Percentiles rank a stretch among this genome's conserved stretches.
phyloP scores from a whole-genome alignment of 2,329 filamentous ascomycete species.

The Verticillium nubilum region DNA sequence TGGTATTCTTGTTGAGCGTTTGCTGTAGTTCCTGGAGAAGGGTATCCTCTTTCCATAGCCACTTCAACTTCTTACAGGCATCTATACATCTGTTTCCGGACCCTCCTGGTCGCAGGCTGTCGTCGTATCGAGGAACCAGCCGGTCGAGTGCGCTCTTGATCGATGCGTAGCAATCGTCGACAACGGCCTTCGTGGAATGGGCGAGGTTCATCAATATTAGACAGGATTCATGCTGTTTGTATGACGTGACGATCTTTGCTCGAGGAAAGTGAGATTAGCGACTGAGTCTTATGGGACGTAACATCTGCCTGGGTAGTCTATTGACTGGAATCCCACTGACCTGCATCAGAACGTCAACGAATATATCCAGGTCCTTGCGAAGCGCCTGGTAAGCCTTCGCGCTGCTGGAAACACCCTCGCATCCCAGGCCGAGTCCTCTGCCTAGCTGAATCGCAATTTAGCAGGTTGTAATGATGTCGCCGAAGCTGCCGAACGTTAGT shows the following conservation, averaged over 20 bases:
- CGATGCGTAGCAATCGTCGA: neutral
- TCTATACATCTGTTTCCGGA: neutral
- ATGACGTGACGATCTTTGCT: neutral
- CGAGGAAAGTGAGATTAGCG: too few relatives aligned
- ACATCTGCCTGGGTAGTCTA: too few relatives aligned
- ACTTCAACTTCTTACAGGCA: neutral
- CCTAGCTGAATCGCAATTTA: neutral
- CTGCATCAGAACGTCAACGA: neutral
- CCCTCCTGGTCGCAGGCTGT: neutral
- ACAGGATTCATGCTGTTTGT: neutral
- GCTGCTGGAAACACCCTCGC: neutral
- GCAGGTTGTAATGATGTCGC: neutral
- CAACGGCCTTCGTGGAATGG: neutral
- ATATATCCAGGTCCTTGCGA: neutral
- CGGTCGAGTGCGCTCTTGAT: neutral
- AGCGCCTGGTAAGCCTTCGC: neutral
- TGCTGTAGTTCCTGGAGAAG: neutral
- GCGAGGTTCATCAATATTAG: neutral
- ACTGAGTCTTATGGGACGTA: too few relatives aligned
- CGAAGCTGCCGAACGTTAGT: neutral
- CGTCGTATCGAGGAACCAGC: neutral
- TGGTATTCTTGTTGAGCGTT: neutral
- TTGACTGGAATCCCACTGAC: too few relatives aligned
- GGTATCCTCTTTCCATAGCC: neutral
- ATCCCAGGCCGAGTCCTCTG: neutral